Percentiles rank a stretch among this genome's conserved stretches.
Evolutionary conservation across 768 basidiomycete genomes (phyloP).

Genomic region (Nidula microcarpa): DNA sequence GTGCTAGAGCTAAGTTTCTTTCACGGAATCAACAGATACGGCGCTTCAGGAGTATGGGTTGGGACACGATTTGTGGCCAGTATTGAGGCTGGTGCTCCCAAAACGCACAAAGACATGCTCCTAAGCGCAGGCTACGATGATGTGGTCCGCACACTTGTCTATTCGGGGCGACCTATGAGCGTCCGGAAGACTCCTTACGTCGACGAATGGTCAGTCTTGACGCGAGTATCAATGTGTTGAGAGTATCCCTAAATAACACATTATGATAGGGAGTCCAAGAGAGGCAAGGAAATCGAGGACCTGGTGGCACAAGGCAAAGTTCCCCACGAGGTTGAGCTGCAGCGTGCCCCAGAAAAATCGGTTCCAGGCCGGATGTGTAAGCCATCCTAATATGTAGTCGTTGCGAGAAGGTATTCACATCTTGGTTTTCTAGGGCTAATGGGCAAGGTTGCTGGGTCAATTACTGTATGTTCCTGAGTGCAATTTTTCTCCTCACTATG

Average conservation of each 20-base stretch:
- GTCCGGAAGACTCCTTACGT: slow-evolving; percentile 83
- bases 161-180: slow-evolving; percentile 76
- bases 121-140: slow-evolving; percentile 76
- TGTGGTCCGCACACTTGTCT: slow-evolving; percentile 65
- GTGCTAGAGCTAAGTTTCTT: no score
- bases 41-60: slow-evolving; percentile 86
- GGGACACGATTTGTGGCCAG: slow-evolving; percentile 85
- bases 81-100: slow-evolving; percentile 76
- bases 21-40: slow-evolving; percentile 53
- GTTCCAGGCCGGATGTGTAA: slow-evolving; percentile 49
- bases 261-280: slow-evolving; percentile 55
- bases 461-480: slow-evolving; percentile 18
- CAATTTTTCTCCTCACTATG: slow-evolving; percentile 2
- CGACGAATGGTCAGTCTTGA: slow-evolving; percentile 52
- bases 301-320: slow-evolving; percentile 64
- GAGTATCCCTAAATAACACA: neutral
- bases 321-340: slow-evolving; percentile 73
- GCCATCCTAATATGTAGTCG: neutral
- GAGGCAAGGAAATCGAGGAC: slow-evolving; percentile 54
- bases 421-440: slow-evolving; percentile 53
- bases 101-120: slow-evolving; percentile 66
- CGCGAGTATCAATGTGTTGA: neutral
- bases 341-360: slow-evolving; percentile 64
- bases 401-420: neutral
- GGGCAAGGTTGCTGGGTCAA: slow-evolving; percentile 74